Conservation (phyloP, 1,284 basidiomycete species). For the Kalmanozyma brasiliensis region DNA sequence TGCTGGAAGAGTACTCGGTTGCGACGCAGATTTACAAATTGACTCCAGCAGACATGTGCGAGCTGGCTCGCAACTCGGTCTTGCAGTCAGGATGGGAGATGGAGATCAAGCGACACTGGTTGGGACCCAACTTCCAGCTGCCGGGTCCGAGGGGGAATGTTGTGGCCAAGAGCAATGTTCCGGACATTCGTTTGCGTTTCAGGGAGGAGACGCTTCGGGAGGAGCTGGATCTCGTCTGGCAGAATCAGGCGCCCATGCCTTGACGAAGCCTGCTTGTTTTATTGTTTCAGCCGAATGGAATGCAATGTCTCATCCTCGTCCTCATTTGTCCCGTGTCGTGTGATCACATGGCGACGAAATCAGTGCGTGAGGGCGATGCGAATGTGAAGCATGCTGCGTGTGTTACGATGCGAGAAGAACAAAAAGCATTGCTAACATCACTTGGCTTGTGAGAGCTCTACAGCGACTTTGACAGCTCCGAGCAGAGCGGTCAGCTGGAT, state of each 20-base stretch:
- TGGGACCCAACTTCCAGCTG: constrained; percentile 80
- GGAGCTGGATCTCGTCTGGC: constrained; percentile 71
- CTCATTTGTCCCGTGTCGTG: not conserved
- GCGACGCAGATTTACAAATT: constrained; percentile 75
- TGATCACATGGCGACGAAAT: not conserved
- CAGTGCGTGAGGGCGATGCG: not conserved
- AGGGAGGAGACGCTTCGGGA: constrained; percentile 88
- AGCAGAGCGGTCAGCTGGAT: constrained; percentile 91
- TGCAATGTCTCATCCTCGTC: too few species aligned
- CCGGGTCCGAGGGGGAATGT: constrained; percentile 64
- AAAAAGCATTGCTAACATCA: not conserved
- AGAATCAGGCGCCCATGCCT: constrained; percentile 24
- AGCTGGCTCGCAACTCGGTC: constrained; percentile 95
- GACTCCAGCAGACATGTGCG: constrained; percentile 73
- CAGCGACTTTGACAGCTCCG: constrained; percentile 91
- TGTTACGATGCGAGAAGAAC: not conserved
- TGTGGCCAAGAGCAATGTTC: constrained; percentile 81
- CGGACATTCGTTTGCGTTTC: constrained; percentile 86
- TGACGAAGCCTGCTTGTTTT: not conserved
- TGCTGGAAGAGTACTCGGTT: constrained; percentile 97
- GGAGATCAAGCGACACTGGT: constrained; percentile 95
- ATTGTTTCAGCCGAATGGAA: not conserved
- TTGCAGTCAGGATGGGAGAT: constrained; percentile 98
- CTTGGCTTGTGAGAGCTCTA: constrained; percentile 72
- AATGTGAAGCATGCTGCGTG: not conserved